Percentiles rank a stretch among this genome's conserved stretches.
Conservation (phyloP, 306 rosid genomes). For the Ochetophila trinervis region DNA sequence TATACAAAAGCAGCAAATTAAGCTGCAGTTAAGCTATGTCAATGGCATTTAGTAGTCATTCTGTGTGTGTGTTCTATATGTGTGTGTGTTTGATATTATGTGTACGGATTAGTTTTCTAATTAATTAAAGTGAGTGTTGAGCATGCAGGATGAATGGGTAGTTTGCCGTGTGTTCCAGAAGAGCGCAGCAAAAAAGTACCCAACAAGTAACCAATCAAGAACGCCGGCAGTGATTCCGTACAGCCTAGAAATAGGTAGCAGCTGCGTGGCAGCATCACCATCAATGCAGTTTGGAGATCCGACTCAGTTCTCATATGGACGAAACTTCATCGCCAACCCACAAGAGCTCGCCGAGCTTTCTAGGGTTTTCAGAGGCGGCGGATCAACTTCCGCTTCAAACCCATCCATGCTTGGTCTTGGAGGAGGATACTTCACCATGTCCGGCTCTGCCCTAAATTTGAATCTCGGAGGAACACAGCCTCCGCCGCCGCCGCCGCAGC, state of each 20-base stretch:
- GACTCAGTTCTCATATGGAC: conserved; percentile 52
- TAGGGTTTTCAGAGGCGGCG: conserved; percentile 49
- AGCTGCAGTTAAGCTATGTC: too few species aligned
- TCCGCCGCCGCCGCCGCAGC: too few species aligned
- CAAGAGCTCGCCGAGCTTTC: conserved; percentile 62
- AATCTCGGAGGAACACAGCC: conserved; percentile 50
- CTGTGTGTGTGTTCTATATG: too few species aligned
- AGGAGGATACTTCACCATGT: conserved; percentile 55
- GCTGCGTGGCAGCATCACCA: conserved; percentile 38
- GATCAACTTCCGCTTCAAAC: conserved; percentile 33
- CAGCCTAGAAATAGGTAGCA: conserved; percentile 50
- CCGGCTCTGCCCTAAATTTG: conserved; percentile 72
- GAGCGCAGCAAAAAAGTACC: conserved; percentile 67
- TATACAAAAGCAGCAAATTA: too few species aligned
- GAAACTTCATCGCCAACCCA: conserved; percentile 42
- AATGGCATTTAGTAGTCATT: too few species aligned
- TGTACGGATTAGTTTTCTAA: too few species aligned
- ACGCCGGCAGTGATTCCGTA: conserved; percentile 55
- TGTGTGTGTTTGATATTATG: too few species aligned
- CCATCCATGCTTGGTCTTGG: conserved; percentile 40
- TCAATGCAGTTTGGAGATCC: conserved; percentile 72
- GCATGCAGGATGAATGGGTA: conserved; percentile 86
- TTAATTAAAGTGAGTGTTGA: background rate
- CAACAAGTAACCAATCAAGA: conserved; percentile 53
- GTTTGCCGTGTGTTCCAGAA: conserved; percentile 81